Percentiles rank a stretch among this genome's conserved stretches.
These are phyloP conservation scores for Leccinellum albellum DNA, from an alignment of 768 basidiomycete species.

Conservation along the genomic window DNA sequence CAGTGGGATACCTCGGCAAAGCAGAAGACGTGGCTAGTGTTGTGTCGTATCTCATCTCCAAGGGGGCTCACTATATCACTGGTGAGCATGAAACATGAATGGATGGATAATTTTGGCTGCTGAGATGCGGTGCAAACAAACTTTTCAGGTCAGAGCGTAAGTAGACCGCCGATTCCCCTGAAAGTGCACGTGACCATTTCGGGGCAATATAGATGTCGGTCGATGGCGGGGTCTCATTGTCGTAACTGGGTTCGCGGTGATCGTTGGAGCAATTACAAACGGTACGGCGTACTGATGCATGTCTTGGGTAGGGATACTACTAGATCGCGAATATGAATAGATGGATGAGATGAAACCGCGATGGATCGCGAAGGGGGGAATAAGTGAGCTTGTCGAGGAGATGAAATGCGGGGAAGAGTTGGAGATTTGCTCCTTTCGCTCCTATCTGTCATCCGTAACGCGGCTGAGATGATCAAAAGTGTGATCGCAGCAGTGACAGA, in stretches of 20 bases:
- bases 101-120: neutral
- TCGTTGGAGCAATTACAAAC: neutral
- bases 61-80: constrained; percentile 26
- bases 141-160: neutral
- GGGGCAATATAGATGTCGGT: neutral
- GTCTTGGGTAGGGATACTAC: neutral
- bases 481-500: constrained; percentile 13
- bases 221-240: constrained; percentile 14
- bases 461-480: neutral
- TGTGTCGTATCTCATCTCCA: constrained; percentile 31
- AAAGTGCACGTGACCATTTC: constrained; percentile 2
- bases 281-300: neutral
- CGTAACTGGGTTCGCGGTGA: constrained; percentile 8
- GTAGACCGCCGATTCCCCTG: neutral
- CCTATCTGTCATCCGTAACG: constrained; percentile 10
- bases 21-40: constrained; percentile 23
- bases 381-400: neutral
- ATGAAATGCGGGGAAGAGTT: constrained; percentile 15
- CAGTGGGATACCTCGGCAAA: constrained; percentile 10
- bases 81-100: constrained; percentile 14
- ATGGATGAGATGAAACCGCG: constrained; percentile 13
- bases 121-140: neutral
- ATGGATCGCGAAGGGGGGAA: constrained; percentile 19
- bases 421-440: constrained; percentile 8
- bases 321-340: neutral